Base-by-base conservation (phyloP, 1,284 basidiomycete genomes). In the Cutaneotrichosporon daszewskae region DNA sequence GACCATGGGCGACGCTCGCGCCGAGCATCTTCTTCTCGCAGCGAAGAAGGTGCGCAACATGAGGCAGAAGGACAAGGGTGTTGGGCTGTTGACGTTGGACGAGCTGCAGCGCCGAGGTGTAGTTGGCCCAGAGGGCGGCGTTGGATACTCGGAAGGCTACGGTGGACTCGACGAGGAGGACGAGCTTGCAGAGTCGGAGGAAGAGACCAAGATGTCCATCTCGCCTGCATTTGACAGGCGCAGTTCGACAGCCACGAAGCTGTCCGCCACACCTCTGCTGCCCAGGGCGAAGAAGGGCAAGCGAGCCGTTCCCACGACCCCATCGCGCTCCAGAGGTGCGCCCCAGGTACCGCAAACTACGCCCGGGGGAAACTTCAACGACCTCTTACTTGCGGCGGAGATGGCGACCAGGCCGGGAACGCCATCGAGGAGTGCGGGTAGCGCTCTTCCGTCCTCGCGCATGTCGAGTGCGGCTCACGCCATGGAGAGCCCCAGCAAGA, bases 1-100 rank as follows among this genome's bases (percentile, higher is more conserved):
- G 0, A 64, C 62, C 2, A 58, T 71, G 54, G 69, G 69, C 5
- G 69, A 71, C 46, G 69, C 69, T 5, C 53, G 68, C 5, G 53
- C 69, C 0, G 69, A 71, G 37, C 69, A 70, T 29, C 54, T 71
- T 1, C 53, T 71, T 2, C 58, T 71, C 5, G 69, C 69, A 6
- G 66, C 69, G 1, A 56, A 54, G 35, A 63, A 59, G 40, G 59
- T 71, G n/a, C 55, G 69, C 12, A 47, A 56, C 3, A 58, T 65
- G 54, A 56, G 64, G 6, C 37, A 44, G 20, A 10, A 31, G 7
- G 56, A 66, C 40, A 47, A 52, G 16, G 26, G 33, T 14, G 44
- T 66, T 4, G 67, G 67, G 7, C 54, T 53, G 18, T 19, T 69
- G 32, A 64, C 65, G 0, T 47, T 69, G 9, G 60, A 54, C 8